These are phyloP conservation scores for Pleurotus citrinopileatus DNA, from an alignment of 768 basidiomycete species.

Conservation along the genomic window DNA sequence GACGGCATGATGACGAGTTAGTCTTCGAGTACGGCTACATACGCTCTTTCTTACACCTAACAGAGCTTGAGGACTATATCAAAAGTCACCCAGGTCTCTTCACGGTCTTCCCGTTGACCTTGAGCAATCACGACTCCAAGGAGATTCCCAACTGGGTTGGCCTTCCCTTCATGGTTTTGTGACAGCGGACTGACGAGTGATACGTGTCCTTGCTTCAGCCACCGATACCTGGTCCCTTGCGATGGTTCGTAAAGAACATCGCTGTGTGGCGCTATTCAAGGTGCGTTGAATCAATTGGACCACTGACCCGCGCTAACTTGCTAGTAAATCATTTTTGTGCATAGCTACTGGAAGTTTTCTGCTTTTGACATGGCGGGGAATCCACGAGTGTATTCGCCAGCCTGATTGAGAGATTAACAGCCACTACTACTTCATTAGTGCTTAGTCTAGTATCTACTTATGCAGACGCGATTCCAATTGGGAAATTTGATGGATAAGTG, in stretches of 20 bases:
- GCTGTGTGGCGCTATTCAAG: constrained; percentile 14
- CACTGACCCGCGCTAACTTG: too few relatives aligned
- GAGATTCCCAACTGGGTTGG: constrained; percentile 20
- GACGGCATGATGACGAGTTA: not conserved
- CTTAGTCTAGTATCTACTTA: too few relatives aligned
- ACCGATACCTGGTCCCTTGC: constrained; percentile 16
- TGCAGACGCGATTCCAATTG: too few relatives aligned
- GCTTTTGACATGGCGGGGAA: not conserved
- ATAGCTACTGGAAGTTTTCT: not conserved
- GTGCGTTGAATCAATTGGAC: too few relatives aligned
- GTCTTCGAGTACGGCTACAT: not conserved
- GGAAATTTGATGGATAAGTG: too few relatives aligned
- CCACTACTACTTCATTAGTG: too few relatives aligned
- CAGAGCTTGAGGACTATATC: constrained; percentile 20
- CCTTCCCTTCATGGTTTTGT: not conserved
- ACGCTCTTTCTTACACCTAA: not conserved
- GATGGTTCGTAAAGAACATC: constrained; percentile 20
- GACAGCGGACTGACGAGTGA: not conserved
- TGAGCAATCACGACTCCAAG: constrained; percentile 19
- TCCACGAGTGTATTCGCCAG: not conserved
- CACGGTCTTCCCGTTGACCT: constrained; percentile 18
- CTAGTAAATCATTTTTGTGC: not conserved
- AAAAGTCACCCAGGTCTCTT: constrained; percentile 13
- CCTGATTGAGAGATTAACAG: not conserved
- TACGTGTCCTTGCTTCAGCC: constrained; percentile 9